Evolutionary conservation across 441 rosid species (phyloP).

Genomic region (Adansonia gregorii): DNA sequence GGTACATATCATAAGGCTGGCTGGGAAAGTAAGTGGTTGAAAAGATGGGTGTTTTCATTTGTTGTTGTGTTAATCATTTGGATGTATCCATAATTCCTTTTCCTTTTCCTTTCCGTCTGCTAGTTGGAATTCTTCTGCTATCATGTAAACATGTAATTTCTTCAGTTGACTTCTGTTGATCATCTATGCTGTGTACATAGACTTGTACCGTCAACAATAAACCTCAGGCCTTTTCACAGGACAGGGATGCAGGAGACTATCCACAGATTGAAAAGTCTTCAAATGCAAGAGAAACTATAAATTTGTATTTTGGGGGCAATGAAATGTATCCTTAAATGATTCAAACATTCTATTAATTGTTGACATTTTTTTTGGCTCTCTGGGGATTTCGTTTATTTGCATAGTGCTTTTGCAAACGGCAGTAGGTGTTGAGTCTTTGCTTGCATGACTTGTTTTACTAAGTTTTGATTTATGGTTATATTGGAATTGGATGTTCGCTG

Average conservation of each 20-base stretch:
- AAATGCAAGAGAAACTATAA: neutral
- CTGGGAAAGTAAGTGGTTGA: slow-evolving; percentile 28
- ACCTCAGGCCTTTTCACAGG: slow-evolving; percentile 16
- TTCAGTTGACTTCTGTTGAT: slow-evolving; percentile 28
- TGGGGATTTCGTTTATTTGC: neutral
- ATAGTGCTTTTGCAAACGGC: too few relatives aligned
- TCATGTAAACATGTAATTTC: slow-evolving; percentile 32
- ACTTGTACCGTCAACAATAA: neutral
- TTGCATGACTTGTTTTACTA: neutral
- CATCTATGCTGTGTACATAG: slow-evolving; percentile 9
- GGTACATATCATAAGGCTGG: slow-evolving; percentile 24
- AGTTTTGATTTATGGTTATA: neutral
- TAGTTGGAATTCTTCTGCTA: slow-evolving; percentile 20
- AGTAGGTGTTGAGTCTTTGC: too few relatives aligned
- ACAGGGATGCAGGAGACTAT: slow-evolving; percentile 12
- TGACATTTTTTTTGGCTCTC: neutral
- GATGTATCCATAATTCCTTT: slow-evolving; percentile 30
- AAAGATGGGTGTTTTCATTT: slow-evolving; percentile 22
- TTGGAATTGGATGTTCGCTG: neutral
- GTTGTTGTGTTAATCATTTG: slow-evolving; percentile 32
- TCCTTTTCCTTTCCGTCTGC: slow-evolving; percentile 21
- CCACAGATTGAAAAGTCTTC: slow-evolving; percentile 19
- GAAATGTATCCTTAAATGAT: neutral
- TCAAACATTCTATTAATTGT: neutral
- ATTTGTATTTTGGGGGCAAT: neutral